Percentiles rank a stretch among this genome's conserved stretches.
These are phyloP conservation scores for Citrus reticulata DNA, from an alignment of 345 rosid species.

Conservation along the genomic window DNA sequence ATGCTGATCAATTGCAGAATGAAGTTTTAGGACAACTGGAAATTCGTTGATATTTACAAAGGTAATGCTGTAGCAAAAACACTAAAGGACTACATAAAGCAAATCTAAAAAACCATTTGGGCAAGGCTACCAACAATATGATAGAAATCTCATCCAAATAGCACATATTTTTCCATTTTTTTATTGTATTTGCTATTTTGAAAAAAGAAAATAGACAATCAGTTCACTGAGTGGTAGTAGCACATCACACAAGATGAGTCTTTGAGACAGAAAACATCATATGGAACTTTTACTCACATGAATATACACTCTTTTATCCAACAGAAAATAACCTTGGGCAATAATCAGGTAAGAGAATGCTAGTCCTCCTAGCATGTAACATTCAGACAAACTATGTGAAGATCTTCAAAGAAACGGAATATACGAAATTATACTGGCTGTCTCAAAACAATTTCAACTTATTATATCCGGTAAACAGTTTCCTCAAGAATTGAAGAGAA, in stretches of 20 bases:
- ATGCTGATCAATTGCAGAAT: constrained; percentile 47
- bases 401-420: neutral
- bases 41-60: neutral
- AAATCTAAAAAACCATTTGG: neutral
- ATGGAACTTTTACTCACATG: neutral
- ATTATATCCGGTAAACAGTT: neutral
- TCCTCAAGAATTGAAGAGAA: neutral
- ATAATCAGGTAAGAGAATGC: neutral
- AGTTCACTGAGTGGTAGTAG: neutral
- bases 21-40: neutral
- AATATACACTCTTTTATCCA: neutral
- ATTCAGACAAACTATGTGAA: neutral
- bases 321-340: neutral
- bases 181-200: neutral
- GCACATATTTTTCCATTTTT: neutral
- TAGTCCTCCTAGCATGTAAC: neutral
- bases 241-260: neutral
- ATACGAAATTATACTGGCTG: neutral
- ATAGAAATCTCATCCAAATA: neutral
- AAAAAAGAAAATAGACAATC: neutral
- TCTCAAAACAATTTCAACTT: neutral
- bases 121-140: neutral
- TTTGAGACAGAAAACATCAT: neutral
- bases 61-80: neutral
- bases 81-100: neutral